These are phyloP conservation scores for Sporothrix mexicana DNA, from an alignment of 2,329 filamentous ascomycete species.

Conservation along the genomic window DNA sequence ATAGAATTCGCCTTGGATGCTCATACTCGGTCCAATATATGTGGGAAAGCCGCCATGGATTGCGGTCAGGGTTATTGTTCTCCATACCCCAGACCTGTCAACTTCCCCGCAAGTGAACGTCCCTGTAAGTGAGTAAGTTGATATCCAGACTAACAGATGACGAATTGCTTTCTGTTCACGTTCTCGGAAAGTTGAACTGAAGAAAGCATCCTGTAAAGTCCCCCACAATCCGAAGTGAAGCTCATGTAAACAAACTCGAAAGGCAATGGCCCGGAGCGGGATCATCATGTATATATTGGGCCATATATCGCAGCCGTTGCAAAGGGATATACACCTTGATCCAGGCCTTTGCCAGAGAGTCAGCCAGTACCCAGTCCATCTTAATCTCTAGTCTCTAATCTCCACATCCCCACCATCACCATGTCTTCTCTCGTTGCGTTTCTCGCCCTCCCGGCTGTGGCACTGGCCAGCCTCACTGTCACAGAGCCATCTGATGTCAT, in stretches of 20 bases:
- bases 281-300: background rate
- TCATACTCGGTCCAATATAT: background rate
- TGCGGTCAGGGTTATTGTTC: background rate
- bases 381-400: background rate
- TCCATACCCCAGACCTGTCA: background rate
- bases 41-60: background rate
- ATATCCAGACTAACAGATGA: too few species aligned
- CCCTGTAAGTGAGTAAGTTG: background rate
- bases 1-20: background rate
- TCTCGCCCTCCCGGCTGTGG: slow-evolving; percentile 11
- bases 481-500: slow-evolving; percentile 30
- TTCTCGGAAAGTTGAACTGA: background rate
- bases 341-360: background rate
- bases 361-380: background rate
- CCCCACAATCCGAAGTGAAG: background rate
- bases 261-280: background rate
- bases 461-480: slow-evolving; percentile 17
- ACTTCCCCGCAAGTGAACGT: background rate
- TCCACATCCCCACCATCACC: background rate
- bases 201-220: background rate
- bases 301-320: background rate
- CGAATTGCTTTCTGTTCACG: too few species aligned
- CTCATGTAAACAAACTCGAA: background rate
- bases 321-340: background rate
- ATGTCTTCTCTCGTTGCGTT: slow-evolving; percentile 3